phyloP scores from a whole-genome alignment of 225 moss, liverwort and hornwort species.

The Polytrichum commune region DNA sequence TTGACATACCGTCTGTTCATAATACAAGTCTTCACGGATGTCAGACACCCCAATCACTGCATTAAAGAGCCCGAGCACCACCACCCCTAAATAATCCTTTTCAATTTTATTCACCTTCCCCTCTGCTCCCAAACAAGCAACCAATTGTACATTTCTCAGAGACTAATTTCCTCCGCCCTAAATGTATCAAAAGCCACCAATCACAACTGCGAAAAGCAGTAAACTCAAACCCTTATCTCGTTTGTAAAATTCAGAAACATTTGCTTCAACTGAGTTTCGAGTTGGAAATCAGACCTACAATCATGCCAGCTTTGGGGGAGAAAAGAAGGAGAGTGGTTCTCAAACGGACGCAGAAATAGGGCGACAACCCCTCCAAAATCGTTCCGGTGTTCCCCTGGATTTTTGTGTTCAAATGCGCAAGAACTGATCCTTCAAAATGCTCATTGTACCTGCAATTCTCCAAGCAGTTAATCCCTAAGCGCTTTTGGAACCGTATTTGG shows the following conservation, averaged over 20 bases:
- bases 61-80: constrained; percentile 90
- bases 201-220: no score
- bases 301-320: constrained; percentile 76
- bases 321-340: constrained; percentile 80
- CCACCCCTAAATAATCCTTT: constrained; percentile 85
- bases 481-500: no score
- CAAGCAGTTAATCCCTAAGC: not conserved
- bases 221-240: no score
- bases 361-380: constrained; percentile 74
- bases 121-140: constrained; percentile 41
- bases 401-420: constrained; percentile 64
- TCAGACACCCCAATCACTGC: constrained; percentile 79
- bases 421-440: constrained; percentile 82
- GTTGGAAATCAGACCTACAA: constrained; percentile 49
- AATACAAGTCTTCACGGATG: constrained; percentile 73
- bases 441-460: constrained; percentile 62
- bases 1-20: constrained; percentile 35
- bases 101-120: constrained; percentile 97
- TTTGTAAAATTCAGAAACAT: no score
- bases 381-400: constrained; percentile 57
- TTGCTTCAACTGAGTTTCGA: not conserved
- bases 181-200: no score
- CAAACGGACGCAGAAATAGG: constrained; percentile 80
- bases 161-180: no score
- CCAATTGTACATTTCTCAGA: not conserved